These are phyloP conservation scores for Harrya chromipes DNA, from an alignment of 768 basidiomycete genomes.

Conservation along the genomic window DNA sequence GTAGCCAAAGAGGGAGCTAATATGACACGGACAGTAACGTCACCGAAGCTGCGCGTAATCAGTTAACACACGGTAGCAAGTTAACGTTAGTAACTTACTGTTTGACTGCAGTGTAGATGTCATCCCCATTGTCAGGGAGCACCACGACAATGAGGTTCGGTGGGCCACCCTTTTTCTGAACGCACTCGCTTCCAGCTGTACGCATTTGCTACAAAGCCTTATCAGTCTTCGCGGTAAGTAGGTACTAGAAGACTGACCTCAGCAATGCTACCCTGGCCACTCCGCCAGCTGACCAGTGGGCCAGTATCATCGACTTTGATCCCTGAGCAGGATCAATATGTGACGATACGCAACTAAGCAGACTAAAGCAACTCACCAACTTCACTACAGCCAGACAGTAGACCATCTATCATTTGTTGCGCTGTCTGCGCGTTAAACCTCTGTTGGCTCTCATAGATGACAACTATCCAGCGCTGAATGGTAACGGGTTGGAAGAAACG, in stretches of 20 bases:
- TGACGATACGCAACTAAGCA: neutral
- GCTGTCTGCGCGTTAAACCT: slow-evolving; percentile 51
- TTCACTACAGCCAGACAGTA: slow-evolving; percentile 45
- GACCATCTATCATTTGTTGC: slow-evolving; percentile 54
- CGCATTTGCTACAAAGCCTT: slow-evolving; percentile 42
- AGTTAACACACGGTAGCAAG: neutral
- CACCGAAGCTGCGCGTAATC: slow-evolving; percentile 57
- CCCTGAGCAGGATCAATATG: slow-evolving; percentile 38
- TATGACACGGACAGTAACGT: slow-evolving; percentile 45
- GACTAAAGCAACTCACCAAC: slow-evolving; percentile 49
- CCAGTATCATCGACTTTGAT: slow-evolving; percentile 48
- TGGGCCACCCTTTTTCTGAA: slow-evolving; percentile 34
- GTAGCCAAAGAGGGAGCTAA: neutral
- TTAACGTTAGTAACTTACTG: slow-evolving; percentile 48
- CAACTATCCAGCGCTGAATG: slow-evolving; percentile 59
- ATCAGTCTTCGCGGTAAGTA: neutral
- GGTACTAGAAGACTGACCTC: slow-evolving; percentile 32
- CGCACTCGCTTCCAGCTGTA: slow-evolving; percentile 46
- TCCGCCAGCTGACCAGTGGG: slow-evolving; percentile 52
- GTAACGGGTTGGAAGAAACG: slow-evolving; percentile 55
- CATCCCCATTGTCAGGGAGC: slow-evolving; percentile 70
- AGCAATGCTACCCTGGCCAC: slow-evolving; percentile 53
- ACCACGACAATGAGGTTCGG: slow-evolving; percentile 65
- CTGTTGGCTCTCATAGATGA: slow-evolving; percentile 61
- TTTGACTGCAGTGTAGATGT: slow-evolving; percentile 78